Conservation (phyloP, 202 grass and related monocot species). For the Tripidium arundinaceum region DNA sequence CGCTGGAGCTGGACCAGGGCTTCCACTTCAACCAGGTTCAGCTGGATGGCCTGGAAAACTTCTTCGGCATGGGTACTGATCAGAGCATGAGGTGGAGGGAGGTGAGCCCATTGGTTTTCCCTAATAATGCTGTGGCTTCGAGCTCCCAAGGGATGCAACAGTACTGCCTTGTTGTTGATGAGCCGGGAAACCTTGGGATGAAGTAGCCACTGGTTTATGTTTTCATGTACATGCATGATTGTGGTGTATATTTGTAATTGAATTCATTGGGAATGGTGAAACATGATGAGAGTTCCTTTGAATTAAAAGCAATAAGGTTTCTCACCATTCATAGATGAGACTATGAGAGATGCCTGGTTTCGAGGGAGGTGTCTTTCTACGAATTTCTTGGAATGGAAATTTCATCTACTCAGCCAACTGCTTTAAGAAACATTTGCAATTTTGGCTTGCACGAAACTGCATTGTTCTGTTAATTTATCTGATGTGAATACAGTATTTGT, state of each 20-base stretch:
- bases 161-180: slow-evolving; percentile 40
- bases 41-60: slow-evolving; percentile 61
- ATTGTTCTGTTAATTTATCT: slow-evolving; percentile 26
- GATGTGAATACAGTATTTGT: background rate
- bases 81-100: slow-evolving; percentile 59
- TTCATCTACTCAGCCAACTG: background rate
- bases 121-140: slow-evolving; percentile 44
- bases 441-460: background rate
- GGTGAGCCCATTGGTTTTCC: slow-evolving; percentile 60
- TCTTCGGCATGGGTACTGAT: slow-evolving; percentile 50
- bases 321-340: slow-evolving; percentile 20
- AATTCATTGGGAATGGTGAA: background rate
- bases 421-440: slow-evolving; percentile 24
- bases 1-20: slow-evolving; percentile 65
- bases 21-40: slow-evolving; percentile 77
- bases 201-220: slow-evolving; percentile 42
- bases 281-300: slow-evolving; percentile 28
- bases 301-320: slow-evolving; percentile 7
- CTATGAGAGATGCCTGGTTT: slow-evolving; percentile 26
- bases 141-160: slow-evolving; percentile 64
- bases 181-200: slow-evolving; percentile 45
- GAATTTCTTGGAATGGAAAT: slow-evolving; percentile 26
- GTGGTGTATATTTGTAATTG: slow-evolving; percentile 32
- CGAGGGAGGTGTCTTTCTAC: slow-evolving; percentile 13
- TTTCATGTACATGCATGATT: slow-evolving; percentile 53